A percentile compares a stretch with the other conserved stretches of the same genome.
These are phyloP conservation scores for Ganoderma lingzhi DNA, from an alignment of 1,284 basidiomycete species.

Conservation along the genomic window DNA sequence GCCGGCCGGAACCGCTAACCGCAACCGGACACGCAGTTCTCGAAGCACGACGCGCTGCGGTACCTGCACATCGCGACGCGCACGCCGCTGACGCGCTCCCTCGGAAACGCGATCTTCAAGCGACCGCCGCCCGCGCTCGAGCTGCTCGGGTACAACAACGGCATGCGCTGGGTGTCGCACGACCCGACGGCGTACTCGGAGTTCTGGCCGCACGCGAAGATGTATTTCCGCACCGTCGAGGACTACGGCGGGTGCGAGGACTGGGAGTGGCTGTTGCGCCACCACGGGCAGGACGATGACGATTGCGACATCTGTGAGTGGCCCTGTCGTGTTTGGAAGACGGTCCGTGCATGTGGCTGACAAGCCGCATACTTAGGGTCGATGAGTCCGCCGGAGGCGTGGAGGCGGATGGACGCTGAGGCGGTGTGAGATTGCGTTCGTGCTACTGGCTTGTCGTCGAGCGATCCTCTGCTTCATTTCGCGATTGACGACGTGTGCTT, in stretches of 20 bases:
- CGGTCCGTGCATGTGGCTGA: background rate
- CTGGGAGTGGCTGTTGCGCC: constrained; percentile 26
- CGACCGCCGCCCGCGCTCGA: background rate
- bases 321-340: background rate
- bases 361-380: background rate
- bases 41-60: background rate
- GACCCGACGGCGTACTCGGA: constrained; percentile 11
- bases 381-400: background rate
- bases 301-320: background rate
- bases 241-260: constrained; percentile 21
- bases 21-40: background rate
- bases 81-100: background rate
- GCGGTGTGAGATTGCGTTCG: background rate
- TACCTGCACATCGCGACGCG: constrained; percentile 1
- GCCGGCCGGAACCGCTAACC: background rate
- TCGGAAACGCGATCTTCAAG: constrained; percentile 1
- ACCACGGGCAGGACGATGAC: constrained; percentile 16
- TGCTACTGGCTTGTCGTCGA: background rate
- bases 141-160: constrained; percentile 7
- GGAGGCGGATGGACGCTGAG: background rate
- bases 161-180: constrained; percentile 3
- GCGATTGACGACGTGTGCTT: too few relatives aligned
- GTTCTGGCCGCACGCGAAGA: constrained; percentile 13
- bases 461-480: background rate
- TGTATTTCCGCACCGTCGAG: constrained; percentile 14